Base-by-base conservation (phyloP, 371 early-diverging fungal genomes). In the Nematocida minor region DNA sequence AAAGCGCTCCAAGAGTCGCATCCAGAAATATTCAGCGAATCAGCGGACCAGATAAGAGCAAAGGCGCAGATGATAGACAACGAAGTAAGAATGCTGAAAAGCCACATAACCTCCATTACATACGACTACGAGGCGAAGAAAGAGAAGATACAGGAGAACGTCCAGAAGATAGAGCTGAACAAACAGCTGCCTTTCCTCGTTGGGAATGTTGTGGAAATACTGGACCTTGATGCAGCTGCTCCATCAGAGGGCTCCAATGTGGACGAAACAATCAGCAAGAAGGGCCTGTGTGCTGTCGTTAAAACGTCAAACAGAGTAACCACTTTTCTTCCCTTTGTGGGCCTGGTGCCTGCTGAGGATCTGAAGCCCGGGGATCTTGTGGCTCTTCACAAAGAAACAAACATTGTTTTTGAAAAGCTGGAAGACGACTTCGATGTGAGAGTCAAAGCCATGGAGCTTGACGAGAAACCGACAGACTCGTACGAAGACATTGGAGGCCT, bases 391-490 rank as follows among this genome's bases (percentile, higher is more conserved):
- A 98, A 98, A 87, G 98, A 98, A 87, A 92, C 92, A 79, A 97
- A 93, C 84, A 87, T 98, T 82, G 90, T 99, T 67, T 89, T 98
- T 82, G 97, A 97, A 74, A 94, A 91, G 82, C 88, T 99, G 60
- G 98, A 98, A 9, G 90, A 95, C 38, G 96, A 99, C 83, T 97
- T 95, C 82, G 99, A 99, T 85, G 91, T 93, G 34, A 90, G 97
- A 60, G 99, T 97, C 54, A 96, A 97, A 85, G 96, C 96, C 18
- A 99, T 99, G 99, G 98, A 98, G 86, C 93, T 99, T 20, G 99
- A 98, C 82, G 97, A 95, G 83, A 97, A 96, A 85, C 99, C 99
- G 9, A 93, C 92, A 11, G 99, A 98, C 84, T 93, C 93, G 71
- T 98, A 97, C 84, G 93, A 90, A 82, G 98, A 97, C 82, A 92